Evolutionary conservation across 345 rosid species (phyloP).

Genomic region (Citrus reticulata): DNA sequence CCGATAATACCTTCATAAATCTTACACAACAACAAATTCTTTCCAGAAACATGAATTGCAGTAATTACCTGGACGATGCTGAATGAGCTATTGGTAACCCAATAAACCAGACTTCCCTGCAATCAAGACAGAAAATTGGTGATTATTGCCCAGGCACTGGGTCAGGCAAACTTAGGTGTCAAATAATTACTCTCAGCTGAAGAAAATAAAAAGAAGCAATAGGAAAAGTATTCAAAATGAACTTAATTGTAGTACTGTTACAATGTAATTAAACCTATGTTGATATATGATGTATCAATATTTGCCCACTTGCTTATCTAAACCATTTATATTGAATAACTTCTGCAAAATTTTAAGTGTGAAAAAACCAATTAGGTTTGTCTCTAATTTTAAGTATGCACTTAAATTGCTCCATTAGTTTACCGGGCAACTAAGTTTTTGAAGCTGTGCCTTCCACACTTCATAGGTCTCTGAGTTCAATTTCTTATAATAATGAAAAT

Average conservation of each 20-base stretch:
- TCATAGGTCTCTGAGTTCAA: background rate
- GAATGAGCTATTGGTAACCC: slow-evolving; percentile 78
- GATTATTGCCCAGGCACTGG: background rate
- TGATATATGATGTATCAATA: background rate
- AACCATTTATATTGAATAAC: background rate
- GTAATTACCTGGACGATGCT: slow-evolving; percentile 69
- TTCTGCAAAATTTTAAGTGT: background rate
- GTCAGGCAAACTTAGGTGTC: background rate
- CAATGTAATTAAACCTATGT: background rate
- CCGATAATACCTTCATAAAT: background rate
- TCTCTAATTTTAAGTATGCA: background rate
- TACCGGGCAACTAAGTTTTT: background rate
- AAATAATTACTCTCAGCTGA: background rate
- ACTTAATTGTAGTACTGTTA: background rate
- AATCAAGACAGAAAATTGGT: slow-evolving; percentile 20
- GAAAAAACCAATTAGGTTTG: background rate
- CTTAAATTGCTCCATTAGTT: background rate
- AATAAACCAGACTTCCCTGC: slow-evolving; percentile 89
- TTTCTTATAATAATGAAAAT: background rate
- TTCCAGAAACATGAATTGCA: background rate
- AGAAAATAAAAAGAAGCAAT: background rate
- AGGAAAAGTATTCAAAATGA: background rate
- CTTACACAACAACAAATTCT: background rate
- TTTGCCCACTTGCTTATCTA: background rate
- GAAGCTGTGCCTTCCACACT: background rate